Conservation (phyloP, 1,139 yeast genomes). For the Hyphopichia burtonii region DNA sequence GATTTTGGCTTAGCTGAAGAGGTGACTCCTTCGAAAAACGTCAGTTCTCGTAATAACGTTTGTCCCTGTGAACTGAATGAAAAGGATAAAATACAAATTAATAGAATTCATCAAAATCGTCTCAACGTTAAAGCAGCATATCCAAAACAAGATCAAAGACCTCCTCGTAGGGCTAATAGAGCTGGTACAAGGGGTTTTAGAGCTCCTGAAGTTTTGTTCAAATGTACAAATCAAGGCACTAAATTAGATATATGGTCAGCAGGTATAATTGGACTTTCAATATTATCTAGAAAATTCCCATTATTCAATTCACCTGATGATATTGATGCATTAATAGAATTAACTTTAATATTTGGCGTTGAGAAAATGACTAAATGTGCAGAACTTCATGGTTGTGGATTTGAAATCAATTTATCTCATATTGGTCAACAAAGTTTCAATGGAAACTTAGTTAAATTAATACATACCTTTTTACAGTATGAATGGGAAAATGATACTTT, state of each 20-base stretch:
- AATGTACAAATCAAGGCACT: slow-evolving; percentile 80
- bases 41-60: slow-evolving; percentile 12
- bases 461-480: slow-evolving; percentile 28
- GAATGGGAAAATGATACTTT: slow-evolving; percentile 37
- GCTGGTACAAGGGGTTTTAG: slow-evolving; percentile 98
- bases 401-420: slow-evolving; percentile 56
- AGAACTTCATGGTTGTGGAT: slow-evolving; percentile 81
- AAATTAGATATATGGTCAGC: slow-evolving; percentile 92
- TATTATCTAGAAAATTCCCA: slow-evolving; percentile 75
- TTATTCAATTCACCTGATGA: slow-evolving; percentile 90
- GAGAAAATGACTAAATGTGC: slow-evolving; percentile 77
- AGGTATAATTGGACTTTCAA: slow-evolving; percentile 78
- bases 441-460: slow-evolving; percentile 34
- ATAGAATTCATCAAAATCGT: slow-evolving; percentile 30
- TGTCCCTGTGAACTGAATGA: slow-evolving; percentile 29
- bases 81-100: slow-evolving; percentile 22
- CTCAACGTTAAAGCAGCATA: slow-evolving; percentile 60
- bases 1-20: slow-evolving; percentile 91
- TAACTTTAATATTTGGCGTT: slow-evolving; percentile 80
- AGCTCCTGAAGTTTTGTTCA: slow-evolving; percentile 90
- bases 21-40: slow-evolving; percentile 12
- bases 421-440: slow-evolving; percentile 15
- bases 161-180: slow-evolving; percentile 90
- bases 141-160: slow-evolving; percentile 78
- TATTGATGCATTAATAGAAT: slow-evolving; percentile 83